Percentiles rank a stretch among this genome's conserved stretches.
Evolutionary conservation across 495 filamentous ascomycete genomes (phyloP).

Genomic region (Penicillium odoratum): DNA sequence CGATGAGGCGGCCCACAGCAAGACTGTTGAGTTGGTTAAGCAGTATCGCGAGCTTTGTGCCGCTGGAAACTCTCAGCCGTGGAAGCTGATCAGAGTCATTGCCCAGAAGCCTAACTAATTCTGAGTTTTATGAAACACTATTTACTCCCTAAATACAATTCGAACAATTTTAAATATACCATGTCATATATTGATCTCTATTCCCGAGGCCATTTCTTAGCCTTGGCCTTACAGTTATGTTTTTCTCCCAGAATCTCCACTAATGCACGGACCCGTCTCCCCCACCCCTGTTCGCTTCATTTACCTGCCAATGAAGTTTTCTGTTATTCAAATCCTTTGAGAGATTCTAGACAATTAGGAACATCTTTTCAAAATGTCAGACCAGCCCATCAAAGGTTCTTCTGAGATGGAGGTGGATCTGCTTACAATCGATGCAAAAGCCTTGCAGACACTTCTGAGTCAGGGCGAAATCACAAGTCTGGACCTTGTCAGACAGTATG

Average conservation of each 20-base stretch:
- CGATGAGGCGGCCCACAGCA: constrained; percentile 2
- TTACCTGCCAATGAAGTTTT: not conserved
- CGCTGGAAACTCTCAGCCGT: constrained; percentile 10
- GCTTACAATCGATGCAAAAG: constrained; percentile 40
- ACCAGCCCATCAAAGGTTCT: not conserved
- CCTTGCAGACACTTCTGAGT: constrained; percentile 43
- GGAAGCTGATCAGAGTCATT: constrained; percentile 18
- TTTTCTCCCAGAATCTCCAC: not conserved
- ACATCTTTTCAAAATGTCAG: not conserved
- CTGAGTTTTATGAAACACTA: not conserved
- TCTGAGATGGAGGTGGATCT: constrained; percentile 18
- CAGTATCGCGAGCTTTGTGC: constrained; percentile 11
- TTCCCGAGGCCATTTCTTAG: no score
- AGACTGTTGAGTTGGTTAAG: constrained; percentile 8
- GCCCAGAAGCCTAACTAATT: constrained; percentile 7
- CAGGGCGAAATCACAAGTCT: constrained; percentile 40
- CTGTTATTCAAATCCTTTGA: not conserved
- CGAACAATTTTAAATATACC: no score
- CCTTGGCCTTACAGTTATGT: no score
- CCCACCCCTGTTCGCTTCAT: not conserved
- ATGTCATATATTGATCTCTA: no score
- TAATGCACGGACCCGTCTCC: constrained; percentile 1
- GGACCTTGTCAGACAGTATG: constrained; percentile 49
- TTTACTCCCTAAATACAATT: not conserved
- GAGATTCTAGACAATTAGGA: no score